Conservation (phyloP, 441 rosid genomes). For the Gossypium trilobum region DNA sequence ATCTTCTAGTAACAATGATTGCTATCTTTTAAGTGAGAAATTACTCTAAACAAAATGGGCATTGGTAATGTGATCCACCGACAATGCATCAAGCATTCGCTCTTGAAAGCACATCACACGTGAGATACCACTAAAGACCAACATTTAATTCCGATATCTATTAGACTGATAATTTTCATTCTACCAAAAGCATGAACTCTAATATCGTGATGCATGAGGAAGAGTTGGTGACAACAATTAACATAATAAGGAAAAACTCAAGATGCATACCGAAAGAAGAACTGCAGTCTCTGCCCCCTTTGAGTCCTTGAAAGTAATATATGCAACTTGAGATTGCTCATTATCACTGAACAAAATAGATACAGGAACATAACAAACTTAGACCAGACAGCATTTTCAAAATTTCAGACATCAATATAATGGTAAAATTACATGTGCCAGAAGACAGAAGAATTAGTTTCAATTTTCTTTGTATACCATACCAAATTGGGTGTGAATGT, state of each 20-base stretch:
- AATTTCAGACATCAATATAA: background rate
- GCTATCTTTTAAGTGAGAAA: background rate
- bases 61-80: background rate
- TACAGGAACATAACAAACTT: background rate
- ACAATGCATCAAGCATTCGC: background rate
- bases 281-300: constrained; percentile 91
- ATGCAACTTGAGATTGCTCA: constrained; percentile 53
- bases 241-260: background rate
- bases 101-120: background rate
- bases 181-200: background rate
- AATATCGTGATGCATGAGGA: background rate
- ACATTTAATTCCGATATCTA: no score
- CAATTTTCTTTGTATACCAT: background rate
- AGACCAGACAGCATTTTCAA: background rate
- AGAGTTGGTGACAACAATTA: background rate
- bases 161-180: background rate
- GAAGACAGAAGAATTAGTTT: background rate
- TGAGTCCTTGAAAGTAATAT: constrained; percentile 72
- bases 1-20: background rate
- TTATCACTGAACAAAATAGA: constrained; percentile 34
- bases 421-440: background rate
- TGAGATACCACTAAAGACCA: background rate
- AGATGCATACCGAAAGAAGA: constrained; percentile 57
- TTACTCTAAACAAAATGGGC: background rate
- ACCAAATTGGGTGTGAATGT: background rate